Evolutionary conservation across 2,329 filamentous ascomycete species (phyloP), one percentile per base, ranked within the genome.

Genomic region (Claviceps sp.): DNA sequence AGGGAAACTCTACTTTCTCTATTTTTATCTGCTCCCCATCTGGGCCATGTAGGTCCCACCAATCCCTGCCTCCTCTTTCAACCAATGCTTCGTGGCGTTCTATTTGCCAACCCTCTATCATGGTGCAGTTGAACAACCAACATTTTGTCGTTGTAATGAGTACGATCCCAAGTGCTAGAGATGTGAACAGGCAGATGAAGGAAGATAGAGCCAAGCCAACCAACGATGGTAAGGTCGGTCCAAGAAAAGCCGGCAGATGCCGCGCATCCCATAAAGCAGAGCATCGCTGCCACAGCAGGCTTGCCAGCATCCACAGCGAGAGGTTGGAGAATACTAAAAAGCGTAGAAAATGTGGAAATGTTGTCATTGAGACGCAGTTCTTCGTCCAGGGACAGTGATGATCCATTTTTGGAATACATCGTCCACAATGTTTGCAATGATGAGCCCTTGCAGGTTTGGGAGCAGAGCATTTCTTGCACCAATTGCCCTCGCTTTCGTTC

Each of bases 361-460:
- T 90, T 55, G 82, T 83, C 65, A 89, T 78, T 13, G 85, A 89
- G 50, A 93, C 85, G 70, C 88, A 94, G 68, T 90, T 91, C 55
- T 70, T 73, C 3, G 86, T 91, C 87, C 87, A 93, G 2, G 87
- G 86, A 63, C 87, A 93, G 70, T 94, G 87, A 68, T 89, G 85
- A 69, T 90, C 86, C 86, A 90, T 90, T 68, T 81, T 85, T 40
- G 85, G 84, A 48, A 89, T 78, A 66, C 86, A 89, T 59, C 83
- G 80, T 57, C 73, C 73, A 69, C 87, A 94, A 58, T 79, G 78
- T 56, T 82, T 83, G 70, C 88, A 94, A 72, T 94, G 88, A 72
- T 93, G 88, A 1, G 87, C 80, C 57, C 88, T 74, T 1, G 84
- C 81, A 1, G 88, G 87, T 62, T 93, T 93, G 13, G 80, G 80